Conservation (phyloP, 371 early-diverging fungal species). For the Massospora cicadina region DNA sequence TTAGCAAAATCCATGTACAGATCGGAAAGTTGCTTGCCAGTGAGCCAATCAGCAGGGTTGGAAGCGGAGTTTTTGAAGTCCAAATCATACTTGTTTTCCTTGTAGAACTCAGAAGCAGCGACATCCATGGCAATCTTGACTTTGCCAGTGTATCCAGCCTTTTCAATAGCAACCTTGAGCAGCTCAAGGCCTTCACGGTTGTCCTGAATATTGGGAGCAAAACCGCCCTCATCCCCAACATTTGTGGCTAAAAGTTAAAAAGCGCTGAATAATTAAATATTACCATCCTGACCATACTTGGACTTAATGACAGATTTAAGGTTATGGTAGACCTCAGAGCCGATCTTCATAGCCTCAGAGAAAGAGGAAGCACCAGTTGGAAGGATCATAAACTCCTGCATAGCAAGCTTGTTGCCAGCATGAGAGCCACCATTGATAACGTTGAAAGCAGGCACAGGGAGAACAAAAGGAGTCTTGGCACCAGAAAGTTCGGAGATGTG, state of each 20-base stretch:
- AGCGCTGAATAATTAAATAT: background rate
- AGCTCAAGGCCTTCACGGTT: constrained; percentile 92
- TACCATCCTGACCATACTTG: constrained; percentile 92
- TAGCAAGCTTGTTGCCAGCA: constrained; percentile 96
- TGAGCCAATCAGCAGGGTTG: constrained; percentile 49
- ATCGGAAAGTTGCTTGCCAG: constrained; percentile 63
- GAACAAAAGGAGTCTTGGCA: constrained; percentile 61
- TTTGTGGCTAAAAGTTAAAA: constrained; percentile 44
- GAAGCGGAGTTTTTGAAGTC: constrained; percentile 90
- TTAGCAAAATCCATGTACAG: constrained; percentile 69
- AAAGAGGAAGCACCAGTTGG: constrained; percentile 88
- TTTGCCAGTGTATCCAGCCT: constrained; percentile 88
- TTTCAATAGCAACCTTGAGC: constrained; percentile 69
- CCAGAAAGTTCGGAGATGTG: constrained; percentile 80
- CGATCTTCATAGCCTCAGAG: constrained; percentile 94
- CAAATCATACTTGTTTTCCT: constrained; percentile 88
- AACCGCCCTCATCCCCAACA: constrained; percentile 99
- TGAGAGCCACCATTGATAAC: constrained; percentile 99
- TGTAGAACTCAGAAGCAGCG: constrained; percentile 96
- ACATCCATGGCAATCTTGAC: constrained; percentile 96
- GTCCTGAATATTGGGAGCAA: constrained; percentile 97
- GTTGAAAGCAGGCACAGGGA: constrained; percentile 97
- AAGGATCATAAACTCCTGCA: constrained; percentile 99
- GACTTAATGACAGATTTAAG: constrained; percentile 89
- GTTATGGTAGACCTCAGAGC: constrained; percentile 88